Evolutionary conservation across 1,284 basidiomycete genomes (phyloP).

Genomic region (Mycena sp.): DNA sequence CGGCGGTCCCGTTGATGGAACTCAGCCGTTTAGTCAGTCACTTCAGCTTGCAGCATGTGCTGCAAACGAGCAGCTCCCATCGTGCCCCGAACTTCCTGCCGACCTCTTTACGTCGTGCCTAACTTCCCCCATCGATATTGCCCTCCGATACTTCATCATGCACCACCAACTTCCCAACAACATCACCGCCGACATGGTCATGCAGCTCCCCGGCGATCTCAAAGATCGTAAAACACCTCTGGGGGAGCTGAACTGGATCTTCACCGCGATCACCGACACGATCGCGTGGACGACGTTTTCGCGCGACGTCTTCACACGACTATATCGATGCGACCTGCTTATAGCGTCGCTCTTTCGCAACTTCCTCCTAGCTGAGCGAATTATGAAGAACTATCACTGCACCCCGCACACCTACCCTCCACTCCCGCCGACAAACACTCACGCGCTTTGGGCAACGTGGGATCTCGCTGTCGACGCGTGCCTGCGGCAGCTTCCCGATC

Average conservation of each 20-base stretch:
- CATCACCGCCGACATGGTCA: conserved; percentile 90
- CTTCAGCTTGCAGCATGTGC: conserved; percentile 97
- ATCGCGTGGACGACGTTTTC: conserved; percentile 99
- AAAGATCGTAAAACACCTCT: conserved; percentile 96
- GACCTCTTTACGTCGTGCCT: conserved; percentile 98
- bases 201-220: conserved; percentile 95
- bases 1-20: conserved; percentile 68
- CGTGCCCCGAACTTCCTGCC: conserved; percentile 96
- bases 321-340: conserved; percentile 96
- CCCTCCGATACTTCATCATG: conserved; percentile 93
- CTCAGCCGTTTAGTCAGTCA: conserved; percentile 85
- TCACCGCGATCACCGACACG: conserved; percentile 98
- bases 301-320: conserved; percentile 90
- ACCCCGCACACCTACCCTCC: conserved; percentile 95
- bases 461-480: conserved; percentile 98
- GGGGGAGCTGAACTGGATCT: conserved; percentile 99
- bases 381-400: conserved; percentile 99
- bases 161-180: conserved; percentile 85
- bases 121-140: conserved; percentile 98
- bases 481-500: conserved; percentile 89
- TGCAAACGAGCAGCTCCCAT: conserved; percentile 91
- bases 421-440: conserved; percentile 94
- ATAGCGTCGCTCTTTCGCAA: conserved; percentile 97
- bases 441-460: conserved; percentile 97
- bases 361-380: conserved; percentile 95